These are phyloP conservation scores for Phytophthora tubulina DNA, from an alignment of 352 stramenopile genomes.

Conservation along the genomic window DNA sequence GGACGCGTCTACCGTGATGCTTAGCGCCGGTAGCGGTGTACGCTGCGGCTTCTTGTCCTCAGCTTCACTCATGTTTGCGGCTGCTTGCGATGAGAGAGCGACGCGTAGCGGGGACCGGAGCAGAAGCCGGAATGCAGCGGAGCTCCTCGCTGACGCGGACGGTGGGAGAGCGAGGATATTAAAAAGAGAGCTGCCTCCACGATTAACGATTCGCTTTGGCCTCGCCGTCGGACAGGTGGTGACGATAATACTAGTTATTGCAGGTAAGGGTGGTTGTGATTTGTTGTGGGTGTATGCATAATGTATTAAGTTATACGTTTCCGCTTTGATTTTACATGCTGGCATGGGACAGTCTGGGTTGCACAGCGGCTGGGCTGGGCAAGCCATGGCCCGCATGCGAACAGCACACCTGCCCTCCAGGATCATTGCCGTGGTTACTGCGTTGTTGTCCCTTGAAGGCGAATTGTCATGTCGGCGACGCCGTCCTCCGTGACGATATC, in stretches of 20 bases:
- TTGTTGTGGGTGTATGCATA: too few species aligned
- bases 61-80: conserved; percentile 10
- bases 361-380: conserved; percentile 23
- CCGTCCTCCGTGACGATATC: conserved; percentile 2
- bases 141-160: conserved; percentile 11
- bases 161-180: conserved; percentile 27
- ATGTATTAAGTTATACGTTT: neutral
- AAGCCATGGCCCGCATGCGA: neutral
- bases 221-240: conserved; percentile 15
- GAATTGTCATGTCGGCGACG: conserved; percentile 6
- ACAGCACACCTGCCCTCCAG: conserved; percentile 6
- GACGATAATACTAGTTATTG: conserved; percentile 5
- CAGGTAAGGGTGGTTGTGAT: neutral
- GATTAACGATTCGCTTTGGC: neutral
- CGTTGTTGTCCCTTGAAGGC: neutral
- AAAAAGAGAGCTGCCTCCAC: conserved; percentile 22
- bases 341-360: conserved; percentile 21
- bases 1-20: conserved; percentile 43
- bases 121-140: conserved; percentile 18
- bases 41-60: conserved; percentile 22
- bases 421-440: conserved; percentile 13
- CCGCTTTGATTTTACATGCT: neutral
- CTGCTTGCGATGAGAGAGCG: neutral
- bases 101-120: neutral
- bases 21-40: conserved; percentile 38